phyloP scores from a whole-genome alignment of 2,329 filamentous ascomycete genomes.

The Paradendryphiella salina region DNA sequence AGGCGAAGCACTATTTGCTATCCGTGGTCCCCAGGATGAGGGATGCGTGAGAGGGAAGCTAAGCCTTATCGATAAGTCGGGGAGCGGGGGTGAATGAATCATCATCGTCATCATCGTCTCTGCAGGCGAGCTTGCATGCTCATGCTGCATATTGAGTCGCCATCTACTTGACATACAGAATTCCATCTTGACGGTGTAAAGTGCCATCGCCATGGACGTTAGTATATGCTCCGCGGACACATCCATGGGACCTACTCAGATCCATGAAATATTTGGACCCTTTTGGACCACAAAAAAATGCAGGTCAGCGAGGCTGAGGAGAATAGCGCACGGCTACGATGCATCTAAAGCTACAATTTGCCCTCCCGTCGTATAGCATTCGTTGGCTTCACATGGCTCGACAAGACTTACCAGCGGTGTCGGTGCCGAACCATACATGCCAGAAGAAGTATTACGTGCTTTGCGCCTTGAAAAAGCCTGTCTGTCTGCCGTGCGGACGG shows the following conservation, averaged over 20 bases:
- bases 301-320: conserved; percentile 11
- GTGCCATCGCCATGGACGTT: neutral
- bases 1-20: neutral
- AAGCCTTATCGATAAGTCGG: conserved; percentile 21
- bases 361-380: conserved; percentile 6
- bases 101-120: conserved; percentile 10
- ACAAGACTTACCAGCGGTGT: conserved; percentile 5
- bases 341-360: conserved; percentile 10
- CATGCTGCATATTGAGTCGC: no score
- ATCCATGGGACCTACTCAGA: neutral
- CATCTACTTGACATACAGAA: no score
- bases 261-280: neutral
- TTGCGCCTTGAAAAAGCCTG: neutral
- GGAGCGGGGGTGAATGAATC: conserved; percentile 8
- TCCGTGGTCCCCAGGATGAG: neutral
- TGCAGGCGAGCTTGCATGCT: neutral
- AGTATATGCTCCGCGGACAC: neutral
- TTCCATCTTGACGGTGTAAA: no score
- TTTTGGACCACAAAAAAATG: conserved; percentile 6
- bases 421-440: conserved; percentile 8
- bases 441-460: neutral
- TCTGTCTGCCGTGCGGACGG: neutral
- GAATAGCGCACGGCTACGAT: conserved; percentile 15
- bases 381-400: conserved; percentile 4
- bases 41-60: neutral